phyloP scores from a whole-genome alignment of 2,329 filamentous ascomycete species.

The Orbilia blumenaviensis region DNA sequence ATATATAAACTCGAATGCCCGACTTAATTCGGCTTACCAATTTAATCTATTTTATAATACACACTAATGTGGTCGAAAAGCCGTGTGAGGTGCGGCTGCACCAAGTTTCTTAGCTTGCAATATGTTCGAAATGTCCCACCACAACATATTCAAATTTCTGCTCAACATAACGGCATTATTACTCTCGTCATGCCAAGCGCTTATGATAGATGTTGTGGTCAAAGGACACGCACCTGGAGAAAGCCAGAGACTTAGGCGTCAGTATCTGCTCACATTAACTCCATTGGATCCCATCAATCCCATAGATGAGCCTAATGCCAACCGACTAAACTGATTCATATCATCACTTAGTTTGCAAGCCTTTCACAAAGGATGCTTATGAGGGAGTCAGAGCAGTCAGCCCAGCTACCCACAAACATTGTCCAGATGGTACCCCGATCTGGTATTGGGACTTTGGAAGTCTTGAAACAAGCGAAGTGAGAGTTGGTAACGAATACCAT shows the following conservation, averaged over 20 bases:
- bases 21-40: no score
- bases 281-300: background rate
- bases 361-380: background rate
- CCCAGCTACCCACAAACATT: background rate
- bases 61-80: no score
- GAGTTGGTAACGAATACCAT: background rate
- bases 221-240: background rate
- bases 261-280: background rate
- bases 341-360: slow-evolving; percentile 24
- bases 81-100: no score
- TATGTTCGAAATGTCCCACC: no score
- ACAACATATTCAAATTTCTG: background rate
- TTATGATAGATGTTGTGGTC: slow-evolving; percentile 9
- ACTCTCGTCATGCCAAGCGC: background rate
- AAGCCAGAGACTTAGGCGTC: background rate
- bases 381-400: background rate
- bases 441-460: slow-evolving; percentile 42
- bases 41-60: no score
- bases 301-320: background rate
- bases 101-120: no score
- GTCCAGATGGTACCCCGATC: background rate
- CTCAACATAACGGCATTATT: background rate
- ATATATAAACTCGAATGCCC: no score
- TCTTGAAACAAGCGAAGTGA: background rate
- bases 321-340: background rate